Evolutionary conservation across 345 rosid genomes (phyloP).

Genomic region (Orychophragmus violaceus): DNA sequence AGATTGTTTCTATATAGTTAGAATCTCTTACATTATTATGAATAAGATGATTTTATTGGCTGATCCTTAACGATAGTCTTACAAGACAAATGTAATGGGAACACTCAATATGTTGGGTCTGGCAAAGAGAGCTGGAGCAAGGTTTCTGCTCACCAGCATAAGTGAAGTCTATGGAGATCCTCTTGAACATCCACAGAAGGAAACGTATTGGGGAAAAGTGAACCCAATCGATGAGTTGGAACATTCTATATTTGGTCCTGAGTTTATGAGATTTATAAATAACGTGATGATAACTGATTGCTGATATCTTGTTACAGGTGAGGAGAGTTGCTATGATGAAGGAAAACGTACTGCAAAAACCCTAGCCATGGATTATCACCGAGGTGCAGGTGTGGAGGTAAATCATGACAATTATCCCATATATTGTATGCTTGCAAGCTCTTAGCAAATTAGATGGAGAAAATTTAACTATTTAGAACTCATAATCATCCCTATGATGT

Average conservation of each 20-base stretch:
- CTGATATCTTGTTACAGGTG: slow-evolving; percentile 42
- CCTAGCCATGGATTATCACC: slow-evolving; percentile 89
- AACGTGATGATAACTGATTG: not conserved
- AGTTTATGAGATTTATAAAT: not conserved
- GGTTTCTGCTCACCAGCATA: slow-evolving; percentile 91
- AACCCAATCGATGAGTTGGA: slow-evolving; percentile 75
- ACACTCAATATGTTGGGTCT: slow-evolving; percentile 97
- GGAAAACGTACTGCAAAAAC: slow-evolving; percentile 98
- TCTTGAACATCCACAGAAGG: slow-evolving; percentile 98
- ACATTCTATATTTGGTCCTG: not conserved
- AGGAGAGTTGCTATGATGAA: slow-evolving; percentile 97
- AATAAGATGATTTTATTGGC: not conserved
- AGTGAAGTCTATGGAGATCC: slow-evolving; percentile 99
- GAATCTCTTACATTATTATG: slow-evolving; percentile 1
- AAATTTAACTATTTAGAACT: not conserved
- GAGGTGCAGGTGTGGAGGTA: slow-evolving; percentile 97
- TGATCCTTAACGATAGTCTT: slow-evolving; percentile 44
- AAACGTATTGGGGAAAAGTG: slow-evolving; percentile 97
- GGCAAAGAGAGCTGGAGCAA: slow-evolving; percentile 96
- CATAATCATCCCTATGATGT: not conserved
- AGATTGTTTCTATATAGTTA: not conserved
- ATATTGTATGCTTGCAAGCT: not conserved
- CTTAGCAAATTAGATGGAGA: not conserved
- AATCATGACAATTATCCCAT: slow-evolving; percentile 3
- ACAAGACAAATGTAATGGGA: slow-evolving; percentile 99